Evolutionary conservation across 306 rosid species (phyloP).

Genomic region (Psophocarpus tetragonolobus): DNA sequence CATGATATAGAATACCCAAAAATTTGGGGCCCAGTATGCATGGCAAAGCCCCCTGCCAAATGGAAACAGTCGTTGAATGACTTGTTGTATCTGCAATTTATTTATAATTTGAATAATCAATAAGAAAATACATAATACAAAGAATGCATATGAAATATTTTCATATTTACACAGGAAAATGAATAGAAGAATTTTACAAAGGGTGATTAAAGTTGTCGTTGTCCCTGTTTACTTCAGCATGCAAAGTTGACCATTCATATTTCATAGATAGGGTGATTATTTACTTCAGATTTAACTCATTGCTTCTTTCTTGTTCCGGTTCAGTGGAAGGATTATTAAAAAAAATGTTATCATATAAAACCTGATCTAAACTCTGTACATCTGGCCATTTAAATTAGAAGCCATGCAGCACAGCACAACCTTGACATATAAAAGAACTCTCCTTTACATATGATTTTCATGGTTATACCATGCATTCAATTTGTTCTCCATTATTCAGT

Average conservation of each 20-base stretch:
- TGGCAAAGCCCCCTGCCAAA: slow-evolving; percentile 99
- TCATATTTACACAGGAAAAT: not conserved
- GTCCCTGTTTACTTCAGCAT: not conserved
- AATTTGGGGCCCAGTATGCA: slow-evolving; percentile 97
- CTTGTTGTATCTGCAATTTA: slow-evolving; percentile 76
- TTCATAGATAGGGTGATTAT: not conserved
- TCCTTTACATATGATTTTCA: not conserved
- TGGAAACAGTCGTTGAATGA: slow-evolving; percentile 76
- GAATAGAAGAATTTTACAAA: not conserved
- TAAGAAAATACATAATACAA: slow-evolving; percentile 13
- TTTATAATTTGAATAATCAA: slow-evolving; percentile 35
- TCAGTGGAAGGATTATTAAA: not conserved
- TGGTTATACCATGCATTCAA: not conserved
- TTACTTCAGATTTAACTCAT: not conserved
- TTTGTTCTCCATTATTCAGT: not conserved
- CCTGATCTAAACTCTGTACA: not conserved
- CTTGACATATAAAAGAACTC: not conserved
- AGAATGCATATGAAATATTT: not conserved
- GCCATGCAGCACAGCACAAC: slow-evolving; percentile 7
- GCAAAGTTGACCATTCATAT: not conserved
- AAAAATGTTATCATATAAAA: not conserved
- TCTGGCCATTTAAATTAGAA: not conserved
- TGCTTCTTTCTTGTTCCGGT: not conserved
- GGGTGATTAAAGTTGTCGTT: not conserved
- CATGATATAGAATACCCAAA: slow-evolving; percentile 89